Evolutionary conservation across 805 yeast genomes (phyloP).

Genomic region (Wickerhamiella vanderwaltii): DNA sequence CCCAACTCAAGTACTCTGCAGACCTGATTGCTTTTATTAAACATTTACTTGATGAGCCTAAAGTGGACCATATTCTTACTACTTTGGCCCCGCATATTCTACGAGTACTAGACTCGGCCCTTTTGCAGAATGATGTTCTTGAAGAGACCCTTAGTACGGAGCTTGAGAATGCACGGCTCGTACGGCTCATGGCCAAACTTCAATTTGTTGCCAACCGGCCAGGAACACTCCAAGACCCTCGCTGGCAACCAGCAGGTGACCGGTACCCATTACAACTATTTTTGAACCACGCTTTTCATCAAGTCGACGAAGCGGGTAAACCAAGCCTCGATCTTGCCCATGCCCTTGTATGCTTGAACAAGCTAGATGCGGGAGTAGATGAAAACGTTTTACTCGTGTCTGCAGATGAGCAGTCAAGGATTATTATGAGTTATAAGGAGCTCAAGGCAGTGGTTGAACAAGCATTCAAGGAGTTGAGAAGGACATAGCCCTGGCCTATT

Average conservation of each 20-base stretch:
- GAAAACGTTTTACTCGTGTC: conserved; percentile 73
- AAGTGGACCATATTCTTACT: conserved; percentile 11
- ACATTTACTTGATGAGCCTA: conserved; percentile 16
- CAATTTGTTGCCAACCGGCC: conserved; percentile 69
- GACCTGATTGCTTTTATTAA: conserved; percentile 19
- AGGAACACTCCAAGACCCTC: conserved; percentile 41
- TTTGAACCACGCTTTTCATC: conserved; percentile 76
- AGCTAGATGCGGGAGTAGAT: conserved; percentile 82
- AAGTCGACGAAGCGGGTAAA: conserved; percentile 60
- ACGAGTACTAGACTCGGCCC: conserved; percentile 20
- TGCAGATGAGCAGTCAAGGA: conserved; percentile 72
- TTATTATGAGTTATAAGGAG: conserved; percentile 77
- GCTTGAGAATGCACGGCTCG: conserved; percentile 77
- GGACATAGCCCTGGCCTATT: no score
- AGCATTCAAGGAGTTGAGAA: conserved; percentile 45
- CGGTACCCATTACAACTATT: conserved; percentile 63
- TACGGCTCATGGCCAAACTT: conserved; percentile 69
- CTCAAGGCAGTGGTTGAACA: conserved; percentile 53
- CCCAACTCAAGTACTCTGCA: conserved; percentile 16
- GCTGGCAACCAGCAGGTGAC: conserved; percentile 67
- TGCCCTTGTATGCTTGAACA: conserved; percentile 67
- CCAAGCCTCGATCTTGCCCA: conserved; percentile 75
- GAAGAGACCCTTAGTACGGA: conserved; percentile 45
- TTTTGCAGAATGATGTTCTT: conserved; percentile 22
- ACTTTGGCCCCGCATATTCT: conserved; percentile 22